Evolutionary conservation across 768 basidiomycete species (phyloP), one percentile per base, ranked within the genome.

Genomic region (Tremella mesenterica): DNA sequence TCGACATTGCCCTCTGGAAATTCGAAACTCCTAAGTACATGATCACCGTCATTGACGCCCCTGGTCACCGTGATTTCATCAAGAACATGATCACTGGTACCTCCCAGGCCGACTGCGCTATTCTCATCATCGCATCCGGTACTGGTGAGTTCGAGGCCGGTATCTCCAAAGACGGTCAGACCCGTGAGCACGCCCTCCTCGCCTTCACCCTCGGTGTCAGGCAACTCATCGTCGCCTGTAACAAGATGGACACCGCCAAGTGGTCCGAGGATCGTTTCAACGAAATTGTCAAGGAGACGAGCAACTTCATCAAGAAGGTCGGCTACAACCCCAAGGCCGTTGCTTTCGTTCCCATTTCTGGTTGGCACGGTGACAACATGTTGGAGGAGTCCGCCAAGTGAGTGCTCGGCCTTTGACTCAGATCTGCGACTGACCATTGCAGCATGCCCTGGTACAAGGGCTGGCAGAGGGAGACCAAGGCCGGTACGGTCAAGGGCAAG

Each of bases 21-120:
- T 99, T 99, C 85, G 95, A 99, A 81, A 99, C 95, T 64, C 92
- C 93, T 75, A 91, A 86, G 76, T 97, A 74, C 82, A 81, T 83
- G 79, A 88, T 95, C 70, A 77, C 76, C 69, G 76, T 99, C 79
- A 97, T 97, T 70, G 95, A 97, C 75, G 95, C 95, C 76, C 95
- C 95, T 44, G 93, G 93, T 74, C 64, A 66, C 67, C 91, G 95
- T 84, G 95, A 99, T 75, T 99, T 99, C 80, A 99, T 99, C 83
- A 99, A 99, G 81, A 99, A 95, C 88, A 95, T 92, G 92, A 99
- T 99, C 76, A 99, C 95, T 59, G 95, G 95, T 82, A 99, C 95
- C 70, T 99, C 95, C 71, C 95, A 99, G 84, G 92, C 93, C 75
- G 93, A 99, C 76, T 97, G 93, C 74, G 95, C 92, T 72, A 84